Percentiles rank a stretch among this genome's conserved stretches.
Conservation (phyloP, 768 basidiomycete species). For the Leccinum arenicola region DNA sequence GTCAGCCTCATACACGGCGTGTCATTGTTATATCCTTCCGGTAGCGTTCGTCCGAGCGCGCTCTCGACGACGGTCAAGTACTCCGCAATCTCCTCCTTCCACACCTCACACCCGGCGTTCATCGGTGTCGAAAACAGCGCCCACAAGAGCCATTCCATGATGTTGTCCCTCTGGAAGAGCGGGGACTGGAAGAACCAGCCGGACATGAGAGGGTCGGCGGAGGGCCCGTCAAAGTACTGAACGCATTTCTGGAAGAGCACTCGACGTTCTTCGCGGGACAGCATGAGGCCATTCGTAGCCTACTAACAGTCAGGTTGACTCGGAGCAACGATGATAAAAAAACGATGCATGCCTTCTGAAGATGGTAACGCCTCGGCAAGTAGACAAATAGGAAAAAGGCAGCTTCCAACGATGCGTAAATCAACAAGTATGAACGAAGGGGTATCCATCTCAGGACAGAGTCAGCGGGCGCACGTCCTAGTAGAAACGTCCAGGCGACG, state of each 20-base stretch:
- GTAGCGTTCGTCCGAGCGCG: slow-evolving; percentile 39
- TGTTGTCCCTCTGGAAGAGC: slow-evolving; percentile 44
- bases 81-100: slow-evolving; percentile 49
- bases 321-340: not conserved
- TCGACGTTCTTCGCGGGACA: slow-evolving; percentile 40
- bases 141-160: slow-evolving; percentile 65
- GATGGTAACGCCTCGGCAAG: slow-evolving; percentile 39
- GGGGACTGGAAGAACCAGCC: slow-evolving; percentile 52
- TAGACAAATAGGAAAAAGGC: slow-evolving; percentile 50
- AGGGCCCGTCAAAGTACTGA: slow-evolving; percentile 7
- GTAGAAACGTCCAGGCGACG: slow-evolving; percentile 25
- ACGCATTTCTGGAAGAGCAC: slow-evolving; percentile 50
- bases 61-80: slow-evolving; percentile 45
- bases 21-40: slow-evolving; percentile 37
- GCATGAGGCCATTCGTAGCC: slow-evolving; percentile 38
- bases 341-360: slow-evolving; percentile 43
- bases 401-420: slow-evolving; percentile 42
- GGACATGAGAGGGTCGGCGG: slow-evolving; percentile 31
- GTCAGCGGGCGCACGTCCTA: not conserved
- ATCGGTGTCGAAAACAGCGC: slow-evolving; percentile 49
- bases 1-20: slow-evolving; percentile 49
- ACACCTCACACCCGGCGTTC: slow-evolving; percentile 32
- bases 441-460: not conserved
- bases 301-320: slow-evolving; percentile 12
- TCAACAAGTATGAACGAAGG: slow-evolving; percentile 19